Conservation (phyloP, 768 basidiomycete species). For the Podaxis sp. region DNA sequence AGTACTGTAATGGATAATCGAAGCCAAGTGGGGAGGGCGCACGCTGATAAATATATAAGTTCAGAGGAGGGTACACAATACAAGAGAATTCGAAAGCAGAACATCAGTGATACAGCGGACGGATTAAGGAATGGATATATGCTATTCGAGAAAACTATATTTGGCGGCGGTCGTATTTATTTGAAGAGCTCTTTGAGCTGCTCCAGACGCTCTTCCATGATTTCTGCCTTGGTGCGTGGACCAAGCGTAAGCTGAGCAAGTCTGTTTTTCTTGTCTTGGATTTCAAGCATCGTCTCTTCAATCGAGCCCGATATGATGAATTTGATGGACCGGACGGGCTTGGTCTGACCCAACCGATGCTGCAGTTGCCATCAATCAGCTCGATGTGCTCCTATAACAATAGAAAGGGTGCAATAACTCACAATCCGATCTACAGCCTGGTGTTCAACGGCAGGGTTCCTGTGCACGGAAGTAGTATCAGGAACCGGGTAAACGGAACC, state of each 20-base stretch:
- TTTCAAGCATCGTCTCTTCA: constrained; percentile 88
- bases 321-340: constrained; percentile 88
- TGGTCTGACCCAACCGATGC: constrained; percentile 96
- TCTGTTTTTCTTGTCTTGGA: constrained; percentile 93
- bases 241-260: constrained; percentile 94
- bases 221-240: constrained; percentile 82
- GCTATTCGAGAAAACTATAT: constrained; percentile 22
- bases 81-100: not conserved
- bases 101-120: constrained; percentile 8
- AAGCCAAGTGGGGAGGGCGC: not conserved
- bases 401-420: constrained; percentile 28
- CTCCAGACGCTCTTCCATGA: constrained; percentile 84
- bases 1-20: constrained; percentile 2
- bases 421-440: constrained; percentile 98
- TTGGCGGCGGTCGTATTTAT: constrained; percentile 22
- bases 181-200: constrained; percentile 76
- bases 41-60: not conserved
- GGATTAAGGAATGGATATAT: constrained; percentile 19
- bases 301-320: constrained; percentile 94
- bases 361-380: constrained; percentile 27
- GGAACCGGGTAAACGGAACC: constrained; percentile 6
- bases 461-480: constrained; percentile 25
- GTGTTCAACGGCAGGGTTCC: constrained; percentile 97
- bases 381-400: not conserved
- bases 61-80: not conserved